These are phyloP conservation scores for Cruciata laevipes DNA, from an alignment of 257 asterid genomes.

Conservation along the genomic window DNA sequence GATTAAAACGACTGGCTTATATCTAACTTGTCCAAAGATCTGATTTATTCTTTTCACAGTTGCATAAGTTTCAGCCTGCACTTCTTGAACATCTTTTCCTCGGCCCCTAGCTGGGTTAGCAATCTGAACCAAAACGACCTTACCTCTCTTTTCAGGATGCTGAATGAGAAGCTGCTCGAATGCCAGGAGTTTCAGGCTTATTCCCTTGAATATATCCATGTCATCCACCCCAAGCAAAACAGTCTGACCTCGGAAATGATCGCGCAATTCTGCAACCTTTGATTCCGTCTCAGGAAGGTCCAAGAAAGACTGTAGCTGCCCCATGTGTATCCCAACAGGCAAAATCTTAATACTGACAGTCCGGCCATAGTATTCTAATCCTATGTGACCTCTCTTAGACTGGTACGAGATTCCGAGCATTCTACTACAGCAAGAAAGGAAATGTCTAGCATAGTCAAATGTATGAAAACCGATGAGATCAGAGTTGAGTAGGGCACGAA, in stretches of 20 bases:
- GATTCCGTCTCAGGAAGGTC: constrained; percentile 61
- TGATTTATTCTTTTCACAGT: constrained; percentile 55
- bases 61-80: constrained; percentile 58
- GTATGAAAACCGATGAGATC: constrained; percentile 83
- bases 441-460: constrained; percentile 77
- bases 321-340: constrained; percentile 83
- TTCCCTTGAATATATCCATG: constrained; percentile 85
- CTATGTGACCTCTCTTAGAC: constrained; percentile 78
- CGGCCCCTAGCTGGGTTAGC: constrained; percentile 90
- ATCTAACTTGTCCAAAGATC: constrained; percentile 50
- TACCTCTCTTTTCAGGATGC: constrained; percentile 55
- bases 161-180: constrained; percentile 67
- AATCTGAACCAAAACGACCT: constrained; percentile 65
- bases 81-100: constrained; percentile 77
- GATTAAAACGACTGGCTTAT: constrained; percentile 63
- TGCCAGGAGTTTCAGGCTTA: constrained; percentile 70
- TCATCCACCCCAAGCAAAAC: constrained; percentile 81
- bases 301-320: constrained; percentile 55
- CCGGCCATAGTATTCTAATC: constrained; percentile 79
- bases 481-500: constrained; percentile 73
- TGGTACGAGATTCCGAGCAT: constrained; percentile 76
- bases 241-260: constrained; percentile 42
- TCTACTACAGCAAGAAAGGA: constrained; percentile 80
- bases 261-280: constrained; percentile 52
- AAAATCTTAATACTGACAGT: constrained; percentile 77